Base-by-base conservation (phyloP, 2,329 filamentous ascomycete genomes). In the Aspergillus unguis region DNA sequence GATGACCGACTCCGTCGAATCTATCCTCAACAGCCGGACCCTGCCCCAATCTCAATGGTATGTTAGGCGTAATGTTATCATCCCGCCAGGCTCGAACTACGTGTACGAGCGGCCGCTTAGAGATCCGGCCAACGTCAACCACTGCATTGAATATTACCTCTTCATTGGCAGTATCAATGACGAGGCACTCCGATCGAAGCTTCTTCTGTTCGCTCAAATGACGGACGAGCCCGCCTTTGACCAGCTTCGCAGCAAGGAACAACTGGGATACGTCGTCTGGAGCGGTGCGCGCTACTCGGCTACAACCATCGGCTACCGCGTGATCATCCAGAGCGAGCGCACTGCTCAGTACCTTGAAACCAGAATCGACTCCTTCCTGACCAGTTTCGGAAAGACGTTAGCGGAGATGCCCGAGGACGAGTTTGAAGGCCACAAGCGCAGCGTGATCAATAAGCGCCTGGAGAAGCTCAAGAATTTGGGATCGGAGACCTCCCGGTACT, bases 231-330 rank as follows among this genome's bases (percentile, higher is more conserved):
- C 92, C 3, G 88, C 88, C 6, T 99, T 97, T 67, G 90, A 99
- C 71, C 91, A 95, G 70, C 80, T 99, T 6, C 85, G 94, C 45
- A 97, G 94, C 40, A 96, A 97, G 72, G 92, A 99, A 71, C 92
- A 99, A 73, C 85, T 99, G 5, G 94, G 94, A 9, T 99, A 99
- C 63, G 89, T 99, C 48, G 92, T 99, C 0, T 96, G 92, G 72
- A 92, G 88, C 44, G 89, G 90, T 28, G 79, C 85, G 8, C 80
- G 86, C 36, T 81, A 82, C 48, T 84, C 87, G 50, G 76, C 84
- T n/a, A 91, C 88, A 0, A 92, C 87, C 0, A 86, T 90, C 63
- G 90, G 89, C 1, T 94, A 94, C 72, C 83, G 92, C 5, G 87
- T 99, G 58, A 82, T 97, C 56, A 90, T 99, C 29, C 94, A 99